Evolutionary conservation across 1,284 basidiomycete species (phyloP), one percentile per base, ranked within the genome.

Genomic region (Takashimella koratensis): DNA sequence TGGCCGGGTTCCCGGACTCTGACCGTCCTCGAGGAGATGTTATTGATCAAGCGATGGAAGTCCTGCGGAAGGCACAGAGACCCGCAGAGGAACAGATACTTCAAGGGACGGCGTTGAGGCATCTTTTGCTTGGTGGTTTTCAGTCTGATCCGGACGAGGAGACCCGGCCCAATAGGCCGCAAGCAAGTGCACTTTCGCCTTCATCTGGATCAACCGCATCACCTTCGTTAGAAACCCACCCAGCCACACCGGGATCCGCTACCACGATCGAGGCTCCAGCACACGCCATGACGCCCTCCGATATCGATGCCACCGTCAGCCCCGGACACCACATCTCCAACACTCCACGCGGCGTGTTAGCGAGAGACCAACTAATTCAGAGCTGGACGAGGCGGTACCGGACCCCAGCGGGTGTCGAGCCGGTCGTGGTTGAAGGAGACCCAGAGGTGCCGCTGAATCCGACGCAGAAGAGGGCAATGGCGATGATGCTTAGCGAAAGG

Each of bases 401-500:
- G 16, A 75, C 75, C n/a, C 73, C 77, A 19, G 70, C 83, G 47
- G 65, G 71, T 2, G 51, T 60, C 25, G 59, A 64, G 5, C 88
- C 90, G 0, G 64, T 92, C 23, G 75, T 78, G 1, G 75, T 92
- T 2, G 86, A 90, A 52, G 90, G 90, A 5, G 93, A 96, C 74
- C 92, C 92, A 0, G 73, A 79, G 2, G 71, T 95, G 1, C 79
- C 79, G 0, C 72, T 96, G 59, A 96, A 95, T 67, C 67, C 74
- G 10, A 87, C 86, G n/a, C 92, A 97, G 73, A 81, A 83, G 50
- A 79, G 83, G 52, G 93, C 93, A 0, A 84, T 94, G 46, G 92
- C 91, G 1, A 82, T 85, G 77, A 94, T 95, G 87, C 80, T 96
- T 43, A 83, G 84, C 5, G 82, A 91, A 62, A 79, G 84, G 26